Conservation (phyloP, 306 rosid species). For the Lathyrus sativus region DNA sequence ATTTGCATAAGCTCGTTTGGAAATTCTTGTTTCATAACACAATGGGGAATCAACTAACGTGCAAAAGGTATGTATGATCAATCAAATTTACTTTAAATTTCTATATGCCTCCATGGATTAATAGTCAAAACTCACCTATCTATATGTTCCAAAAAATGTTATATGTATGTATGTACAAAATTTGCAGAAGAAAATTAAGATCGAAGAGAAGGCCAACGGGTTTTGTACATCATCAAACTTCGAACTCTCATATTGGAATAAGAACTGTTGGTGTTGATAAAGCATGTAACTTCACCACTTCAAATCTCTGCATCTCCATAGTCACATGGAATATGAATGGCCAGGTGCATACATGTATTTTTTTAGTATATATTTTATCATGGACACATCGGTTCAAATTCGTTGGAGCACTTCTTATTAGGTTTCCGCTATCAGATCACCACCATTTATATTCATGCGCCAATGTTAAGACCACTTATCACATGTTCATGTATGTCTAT, state of each 20-base stretch:
- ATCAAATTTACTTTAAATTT: neutral
- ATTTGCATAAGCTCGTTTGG: neutral
- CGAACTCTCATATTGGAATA: slow-evolving; percentile 56
- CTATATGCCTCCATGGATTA: neutral
- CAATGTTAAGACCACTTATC: too few species aligned
- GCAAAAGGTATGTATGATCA: slow-evolving; percentile 43
- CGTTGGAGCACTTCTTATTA: too few species aligned
- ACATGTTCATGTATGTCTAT: too few species aligned
- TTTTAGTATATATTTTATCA: too few species aligned
- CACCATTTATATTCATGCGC: too few species aligned
- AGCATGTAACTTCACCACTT: slow-evolving; percentile 40
- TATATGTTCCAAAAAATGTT: too few species aligned
- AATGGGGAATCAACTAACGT: slow-evolving; percentile 47
- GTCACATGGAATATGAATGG: slow-evolving; percentile 89
- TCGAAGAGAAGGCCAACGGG: slow-evolving; percentile 37
- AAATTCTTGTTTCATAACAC: neutral
- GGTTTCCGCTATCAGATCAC: too few species aligned
- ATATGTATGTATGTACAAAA: too few species aligned
- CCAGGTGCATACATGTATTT: slow-evolving; percentile 13
- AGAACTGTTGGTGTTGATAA: slow-evolving; percentile 49
- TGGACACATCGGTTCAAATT: too few species aligned
- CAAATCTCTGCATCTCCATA: slow-evolving; percentile 59
- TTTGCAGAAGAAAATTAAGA: slow-evolving; percentile 39
- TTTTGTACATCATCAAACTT: slow-evolving; percentile 43
- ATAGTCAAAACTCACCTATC: neutral